These are phyloP conservation scores for Akanthomyces uredinophilus DNA, from an alignment of 2,329 filamentous ascomycete genomes.

Conservation along the genomic window DNA sequence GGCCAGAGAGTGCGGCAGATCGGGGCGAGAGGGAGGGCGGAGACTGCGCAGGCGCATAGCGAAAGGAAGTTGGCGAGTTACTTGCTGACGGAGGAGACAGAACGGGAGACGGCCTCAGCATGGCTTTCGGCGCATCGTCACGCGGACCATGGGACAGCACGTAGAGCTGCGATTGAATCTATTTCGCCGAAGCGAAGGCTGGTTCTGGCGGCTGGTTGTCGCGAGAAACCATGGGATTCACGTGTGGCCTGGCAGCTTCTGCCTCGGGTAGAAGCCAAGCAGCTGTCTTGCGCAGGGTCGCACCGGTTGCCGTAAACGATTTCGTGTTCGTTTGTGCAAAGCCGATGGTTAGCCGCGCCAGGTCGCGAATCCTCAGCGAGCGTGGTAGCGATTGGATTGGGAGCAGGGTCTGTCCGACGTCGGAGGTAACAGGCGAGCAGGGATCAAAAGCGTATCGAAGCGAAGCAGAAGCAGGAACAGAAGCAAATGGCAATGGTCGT, in stretches of 20 bases:
- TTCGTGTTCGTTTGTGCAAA: not conserved
- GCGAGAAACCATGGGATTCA: slow-evolving; percentile 1
- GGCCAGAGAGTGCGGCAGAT: not conserved
- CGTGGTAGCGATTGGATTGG: not conserved
- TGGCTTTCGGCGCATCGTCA: slow-evolving; percentile 16
- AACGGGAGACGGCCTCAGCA: slow-evolving; percentile 15
- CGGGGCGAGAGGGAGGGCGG: slow-evolving; percentile 7
- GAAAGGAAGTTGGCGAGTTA: slow-evolving; percentile 14
- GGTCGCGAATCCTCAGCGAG: not conserved
- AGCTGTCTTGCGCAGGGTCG: not conserved
- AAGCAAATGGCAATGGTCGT: not conserved
- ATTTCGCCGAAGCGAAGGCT: not conserved
- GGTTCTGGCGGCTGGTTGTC: not conserved
- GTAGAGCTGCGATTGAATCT: not conserved
- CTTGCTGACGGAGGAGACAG: slow-evolving; percentile 9
- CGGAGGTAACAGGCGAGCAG: not conserved
- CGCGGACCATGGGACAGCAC: not conserved
- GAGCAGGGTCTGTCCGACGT: not conserved
- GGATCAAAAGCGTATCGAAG: not conserved
- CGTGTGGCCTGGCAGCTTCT: not conserved
- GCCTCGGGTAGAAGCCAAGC: not conserved
- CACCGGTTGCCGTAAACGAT: not conserved
- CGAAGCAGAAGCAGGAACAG: not conserved
- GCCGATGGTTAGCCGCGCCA: not conserved
- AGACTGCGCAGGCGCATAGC: slow-evolving; percentile 12